These are phyloP conservation scores for Gnaphalium uliginosum DNA, from an alignment of 129 eudicot genomes.

Conservation along the genomic window DNA sequence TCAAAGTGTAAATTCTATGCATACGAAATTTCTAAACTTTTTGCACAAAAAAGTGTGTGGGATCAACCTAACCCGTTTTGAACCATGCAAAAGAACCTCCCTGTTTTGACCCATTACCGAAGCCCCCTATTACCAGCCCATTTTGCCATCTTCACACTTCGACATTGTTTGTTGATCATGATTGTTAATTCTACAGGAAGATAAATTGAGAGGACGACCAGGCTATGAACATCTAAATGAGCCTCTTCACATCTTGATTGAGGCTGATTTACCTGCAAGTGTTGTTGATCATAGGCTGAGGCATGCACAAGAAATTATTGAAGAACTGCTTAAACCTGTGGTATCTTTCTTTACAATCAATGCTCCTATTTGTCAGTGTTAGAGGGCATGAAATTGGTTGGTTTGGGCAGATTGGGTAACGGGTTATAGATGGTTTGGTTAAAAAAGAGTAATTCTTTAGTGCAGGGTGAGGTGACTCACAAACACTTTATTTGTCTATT, in stretches of 20 bases:
- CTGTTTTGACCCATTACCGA: not conserved
- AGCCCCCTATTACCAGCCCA: not conserved
- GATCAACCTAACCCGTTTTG: not conserved
- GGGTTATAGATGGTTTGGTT: not conserved
- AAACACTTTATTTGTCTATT: not conserved
- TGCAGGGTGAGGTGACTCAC: not conserved
- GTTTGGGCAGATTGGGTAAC: slow-evolving; percentile 1
- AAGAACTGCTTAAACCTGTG: slow-evolving; percentile 90
- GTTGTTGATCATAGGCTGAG: slow-evolving; percentile 69
- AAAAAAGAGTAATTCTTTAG: not conserved
- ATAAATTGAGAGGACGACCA: slow-evolving; percentile 78
- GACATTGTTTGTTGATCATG: not conserved
- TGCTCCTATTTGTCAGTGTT: not conserved
- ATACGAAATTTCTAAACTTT: not conserved
- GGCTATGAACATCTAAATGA: slow-evolving; percentile 84
- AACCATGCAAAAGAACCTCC: not conserved
- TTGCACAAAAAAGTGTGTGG: not conserved
- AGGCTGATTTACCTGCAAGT: slow-evolving; percentile 78
- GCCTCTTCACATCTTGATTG: slow-evolving; percentile 74
- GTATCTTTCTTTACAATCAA: slow-evolving; percentile 39
- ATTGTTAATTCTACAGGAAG: slow-evolving; percentile 59
- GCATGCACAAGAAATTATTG: slow-evolving; percentile 78
- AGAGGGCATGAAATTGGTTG: not conserved
- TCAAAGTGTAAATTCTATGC: not conserved
- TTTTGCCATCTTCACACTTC: not conserved